Conservation (phyloP, 352 stramenopile species). For the Phytopythium litorale region DNA sequence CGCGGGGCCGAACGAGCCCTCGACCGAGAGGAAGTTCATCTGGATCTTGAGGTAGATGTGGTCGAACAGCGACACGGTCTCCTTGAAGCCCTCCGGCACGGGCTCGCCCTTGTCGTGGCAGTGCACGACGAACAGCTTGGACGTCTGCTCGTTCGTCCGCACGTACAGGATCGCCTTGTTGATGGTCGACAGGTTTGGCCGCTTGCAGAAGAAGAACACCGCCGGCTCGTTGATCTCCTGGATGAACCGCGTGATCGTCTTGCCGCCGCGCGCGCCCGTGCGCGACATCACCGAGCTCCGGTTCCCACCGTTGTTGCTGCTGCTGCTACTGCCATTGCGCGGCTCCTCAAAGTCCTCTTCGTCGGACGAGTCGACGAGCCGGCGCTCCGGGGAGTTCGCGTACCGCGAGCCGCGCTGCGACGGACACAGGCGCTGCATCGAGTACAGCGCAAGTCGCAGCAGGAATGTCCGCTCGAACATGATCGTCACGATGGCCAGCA, state of each 20-base stretch:
- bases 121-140: conserved; percentile 90
- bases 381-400: conserved; percentile 5
- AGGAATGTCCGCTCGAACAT: conserved; percentile 90
- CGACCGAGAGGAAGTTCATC: conserved; percentile 90
- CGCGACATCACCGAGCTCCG: conserved; percentile 37
- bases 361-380: conserved; percentile 58
- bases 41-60: conserved; percentile 95
- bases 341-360: conserved; percentile 22
- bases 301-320: conserved; percentile 2
- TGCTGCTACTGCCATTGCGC: conserved; percentile 3
- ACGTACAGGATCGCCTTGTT: conserved; percentile 97
- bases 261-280: conserved; percentile 75
- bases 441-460: conserved; percentile 78
- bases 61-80: conserved; percentile 90
- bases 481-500: conserved; percentile 78
- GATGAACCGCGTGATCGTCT: conserved; percentile 84
- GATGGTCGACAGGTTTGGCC: conserved; percentile 89
- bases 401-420: conserved; percentile 27
- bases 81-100: conserved; percentile 68
- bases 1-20: conserved; percentile 81
- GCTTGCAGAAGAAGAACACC: conserved; percentile 94
- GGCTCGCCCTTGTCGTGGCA: conserved; percentile 62
- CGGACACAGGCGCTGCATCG: conserved; percentile 67
- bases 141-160: conserved; percentile 92
- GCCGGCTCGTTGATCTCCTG: conserved; percentile 87